A percentile compares a stretch with the other conserved stretches of the same genome.
Evolutionary conservation across 805 yeast genomes (phyloP).

Genomic region (Ogataea glucozyma): DNA sequence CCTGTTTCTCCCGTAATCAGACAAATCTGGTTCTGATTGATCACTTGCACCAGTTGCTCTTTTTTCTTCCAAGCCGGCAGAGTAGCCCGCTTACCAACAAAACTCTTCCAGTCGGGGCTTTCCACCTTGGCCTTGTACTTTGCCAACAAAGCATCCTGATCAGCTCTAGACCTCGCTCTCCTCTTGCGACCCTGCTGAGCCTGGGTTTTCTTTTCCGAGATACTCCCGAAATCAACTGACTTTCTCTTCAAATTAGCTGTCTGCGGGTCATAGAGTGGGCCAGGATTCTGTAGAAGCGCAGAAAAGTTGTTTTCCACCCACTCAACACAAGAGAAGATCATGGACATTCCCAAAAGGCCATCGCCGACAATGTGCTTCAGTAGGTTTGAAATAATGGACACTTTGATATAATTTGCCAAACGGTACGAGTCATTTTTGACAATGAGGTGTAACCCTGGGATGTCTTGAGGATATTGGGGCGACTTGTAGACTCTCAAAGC

Average conservation of each 20-base stretch:
- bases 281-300: conserved; percentile 68
- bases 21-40: conserved; percentile 62
- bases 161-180: conserved; percentile 28
- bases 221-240: conserved; percentile 2
- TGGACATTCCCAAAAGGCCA: conserved; percentile 64
- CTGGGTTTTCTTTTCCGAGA: no score
- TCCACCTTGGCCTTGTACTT: conserved; percentile 38
- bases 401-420: conserved; percentile 69
- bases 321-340: conserved; percentile 67
- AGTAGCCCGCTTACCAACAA: conserved; percentile 46
- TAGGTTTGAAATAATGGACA: conserved; percentile 52
- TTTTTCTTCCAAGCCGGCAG: conserved; percentile 86
- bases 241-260: conserved; percentile 4
- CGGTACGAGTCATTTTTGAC: conserved; percentile 45
- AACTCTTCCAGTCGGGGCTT: conserved; percentile 36
- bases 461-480: conserved; percentile 56
- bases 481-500: conserved; percentile 46
- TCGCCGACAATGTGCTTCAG: conserved; percentile 44
- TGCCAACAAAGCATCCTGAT: conserved; percentile 35
- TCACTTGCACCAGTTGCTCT: conserved; percentile 53
- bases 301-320: conserved; percentile 71
- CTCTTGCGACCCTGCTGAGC: conserved; percentile 9
- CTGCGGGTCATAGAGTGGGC: conserved; percentile 51
- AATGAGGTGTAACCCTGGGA: conserved; percentile 68
- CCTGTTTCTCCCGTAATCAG: conserved; percentile 96